Base-by-base conservation (phyloP, 2,329 filamentous ascomycete species). In the Colletotrichum zoysiae region DNA sequence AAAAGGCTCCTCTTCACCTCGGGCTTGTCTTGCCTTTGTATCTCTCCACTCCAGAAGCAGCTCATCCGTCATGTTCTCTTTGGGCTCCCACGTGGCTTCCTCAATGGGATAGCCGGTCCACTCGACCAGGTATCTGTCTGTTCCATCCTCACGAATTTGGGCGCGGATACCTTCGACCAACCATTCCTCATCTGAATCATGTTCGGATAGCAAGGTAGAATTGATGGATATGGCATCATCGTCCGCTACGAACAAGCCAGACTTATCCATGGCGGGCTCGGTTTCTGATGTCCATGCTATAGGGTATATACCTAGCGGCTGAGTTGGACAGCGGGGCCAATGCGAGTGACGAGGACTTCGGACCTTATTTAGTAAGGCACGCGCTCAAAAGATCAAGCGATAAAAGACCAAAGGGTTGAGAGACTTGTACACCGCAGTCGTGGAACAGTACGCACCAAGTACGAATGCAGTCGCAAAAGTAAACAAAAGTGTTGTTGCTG, bases 61-160 rank as follows among this genome's bases (percentile, higher is more conserved):
- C 0, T 79, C 79, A 2, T 78, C 73, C 0, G 78, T 79, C 5
- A 89, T 76, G 66, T 88, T 79, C 6, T 82, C 77, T 12, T 77
- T 74, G 0, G 87, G 86, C 74, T 90, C 88, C 88, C 88, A 90
- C 3, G 80, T 81, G 57, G 81, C 80, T n/a, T 80, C 77, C 40
- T 75, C 71, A 0, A 84, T 75, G 1, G 76, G 73, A 58, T 76
- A 84, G 2, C 78, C 79, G 26, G 79, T 76, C 83, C 83, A 85
- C 65, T 80, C 74, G 14, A 84, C 76, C 4, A 85, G 77, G 69
- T 80, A 85, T 56, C 73, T 74, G 2, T 67, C 66, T 30, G 72
- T 59, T 3, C 77, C 79, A 3, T 76, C 70, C 3, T 80, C 69
- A 5, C 75, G 65, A 14, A 12, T 42, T 50, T 71, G 55, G 9